These are phyloP conservation scores for Amoebophrya sp. DNA, from an alignment of 169 alveolate species.

Conservation along the genomic window DNA sequence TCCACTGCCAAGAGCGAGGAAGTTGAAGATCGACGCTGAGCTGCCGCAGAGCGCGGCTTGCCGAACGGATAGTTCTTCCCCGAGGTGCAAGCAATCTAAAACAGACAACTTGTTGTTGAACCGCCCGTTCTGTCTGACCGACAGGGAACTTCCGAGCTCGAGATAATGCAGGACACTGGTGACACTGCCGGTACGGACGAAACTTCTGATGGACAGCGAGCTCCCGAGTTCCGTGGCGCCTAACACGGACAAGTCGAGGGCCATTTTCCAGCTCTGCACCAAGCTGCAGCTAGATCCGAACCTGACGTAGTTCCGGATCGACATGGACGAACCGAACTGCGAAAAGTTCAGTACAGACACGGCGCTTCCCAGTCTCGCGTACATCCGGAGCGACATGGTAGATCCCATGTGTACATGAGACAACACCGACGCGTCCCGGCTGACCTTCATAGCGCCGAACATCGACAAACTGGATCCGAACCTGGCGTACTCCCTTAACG, in stretches of 20 bases:
- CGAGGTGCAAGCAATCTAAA: neutral
- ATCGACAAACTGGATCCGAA: conserved; percentile 17
- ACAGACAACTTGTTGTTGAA: neutral
- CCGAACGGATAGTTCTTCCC: neutral
- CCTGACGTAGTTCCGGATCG: neutral
- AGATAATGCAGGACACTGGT: neutral
- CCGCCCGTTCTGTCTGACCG: neutral
- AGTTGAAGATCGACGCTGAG: neutral
- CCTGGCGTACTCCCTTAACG: neutral
- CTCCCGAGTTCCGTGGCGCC: neutral
- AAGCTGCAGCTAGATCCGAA: neutral
- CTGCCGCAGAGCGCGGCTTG: neutral
- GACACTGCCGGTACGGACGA: neutral
- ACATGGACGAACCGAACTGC: neutral
- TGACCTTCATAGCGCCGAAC: neutral
- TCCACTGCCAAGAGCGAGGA: neutral
- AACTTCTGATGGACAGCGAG: neutral
- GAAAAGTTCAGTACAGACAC: neutral
- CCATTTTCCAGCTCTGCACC: neutral
- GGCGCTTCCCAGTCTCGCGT: conserved; percentile 2
- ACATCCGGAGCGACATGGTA: neutral
- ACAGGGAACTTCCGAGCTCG: neutral
- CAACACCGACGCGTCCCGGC: neutral
- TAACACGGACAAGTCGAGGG: neutral
- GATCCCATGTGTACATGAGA: neutral